Evolutionary conservation across 108 stramenopile genomes (phyloP), one percentile per base, ranked within the genome.

Genomic region (Ochromonas danica): DNA sequence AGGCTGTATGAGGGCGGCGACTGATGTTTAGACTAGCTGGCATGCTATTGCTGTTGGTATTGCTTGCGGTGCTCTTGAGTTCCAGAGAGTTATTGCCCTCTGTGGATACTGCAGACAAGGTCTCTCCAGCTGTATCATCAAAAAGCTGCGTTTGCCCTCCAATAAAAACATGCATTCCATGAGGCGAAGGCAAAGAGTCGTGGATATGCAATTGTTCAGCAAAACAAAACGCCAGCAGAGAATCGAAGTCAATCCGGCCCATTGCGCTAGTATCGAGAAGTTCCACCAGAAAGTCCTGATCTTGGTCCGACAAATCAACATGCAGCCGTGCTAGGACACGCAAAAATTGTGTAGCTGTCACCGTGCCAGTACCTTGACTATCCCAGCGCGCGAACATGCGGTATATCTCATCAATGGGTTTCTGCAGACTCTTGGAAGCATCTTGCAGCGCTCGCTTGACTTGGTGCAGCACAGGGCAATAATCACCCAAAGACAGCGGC

Each of bases 251-350:
- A 38, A 70, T 42, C 22, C 41, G 6, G 22, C 67, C 67, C 67
- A 40, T 70, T 70, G 40, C 6, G 22, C 22, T 42, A 14, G 40
- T 70, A 70, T 70, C 67, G 14, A 70, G 22, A 14, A 70, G 22
- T 70, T 70, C 67, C 22, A 42, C 67, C 6, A 70, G 36, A 70
- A 70, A 70, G 22, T 70, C 67, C 22, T 70, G 67, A 14, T 70
- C 67, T 38, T 42, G 67, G 22, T 70, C 67, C 6, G 36, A 40
- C 22, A 70, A 70, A 38, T 40, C 22, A 42, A 70, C 22, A 42
- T 70, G 67, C 22, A 70, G 22, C 22, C 41, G 6, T 14, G 67
- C 67, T 40, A 70, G 22, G 14, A 70, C 67, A 70, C 67, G 67
- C 6, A 70, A 22, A 42, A 70, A 70, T 70, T 70, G 67, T 70